These are phyloP conservation scores for Erodium texanum DNA, from an alignment of 441 rosid genomes.

Conservation along the genomic window DNA sequence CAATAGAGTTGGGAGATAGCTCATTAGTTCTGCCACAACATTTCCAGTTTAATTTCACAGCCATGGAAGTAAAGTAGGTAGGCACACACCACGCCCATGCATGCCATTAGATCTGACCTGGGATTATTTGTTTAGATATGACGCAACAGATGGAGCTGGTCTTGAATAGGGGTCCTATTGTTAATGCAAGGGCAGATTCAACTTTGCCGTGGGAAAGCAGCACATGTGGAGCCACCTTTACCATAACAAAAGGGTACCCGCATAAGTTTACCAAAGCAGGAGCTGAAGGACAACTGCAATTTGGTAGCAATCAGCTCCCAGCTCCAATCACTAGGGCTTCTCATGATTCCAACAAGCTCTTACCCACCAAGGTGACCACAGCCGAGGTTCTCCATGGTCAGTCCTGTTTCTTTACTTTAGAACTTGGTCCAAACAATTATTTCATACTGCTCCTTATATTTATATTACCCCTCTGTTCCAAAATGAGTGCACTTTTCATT, in stretches of 20 bases:
- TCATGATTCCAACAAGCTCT: constrained; percentile 37
- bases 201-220: constrained; percentile 37
- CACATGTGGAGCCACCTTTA: constrained; percentile 34
- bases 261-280: constrained; percentile 36
- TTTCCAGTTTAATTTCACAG: not conserved
- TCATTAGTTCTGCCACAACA: not conserved
- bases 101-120: constrained; percentile 15
- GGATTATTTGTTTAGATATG: constrained; percentile 39
- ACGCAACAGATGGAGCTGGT: constrained; percentile 43
- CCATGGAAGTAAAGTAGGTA: constrained; percentile 4
- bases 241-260: constrained; percentile 36
- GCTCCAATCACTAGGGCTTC: constrained; percentile 22
- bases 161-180: constrained; percentile 41
- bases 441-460: not conserved
- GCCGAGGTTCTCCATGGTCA: constrained; percentile 46
- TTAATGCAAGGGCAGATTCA: constrained; percentile 30
- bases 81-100: constrained; percentile 6
- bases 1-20: too few relatives aligned
- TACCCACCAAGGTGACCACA: constrained; percentile 26
- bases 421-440: not conserved
- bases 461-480: not conserved
- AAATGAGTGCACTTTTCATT: too few relatives aligned
- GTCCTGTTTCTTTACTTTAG: constrained; percentile 15
- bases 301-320: constrained; percentile 27
- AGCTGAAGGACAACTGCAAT: constrained; percentile 31